Evolutionary conservation across 139 green algal genomes (phyloP), one percentile per base, ranked within the genome.

Genomic region (Chlorella sp.): DNA sequence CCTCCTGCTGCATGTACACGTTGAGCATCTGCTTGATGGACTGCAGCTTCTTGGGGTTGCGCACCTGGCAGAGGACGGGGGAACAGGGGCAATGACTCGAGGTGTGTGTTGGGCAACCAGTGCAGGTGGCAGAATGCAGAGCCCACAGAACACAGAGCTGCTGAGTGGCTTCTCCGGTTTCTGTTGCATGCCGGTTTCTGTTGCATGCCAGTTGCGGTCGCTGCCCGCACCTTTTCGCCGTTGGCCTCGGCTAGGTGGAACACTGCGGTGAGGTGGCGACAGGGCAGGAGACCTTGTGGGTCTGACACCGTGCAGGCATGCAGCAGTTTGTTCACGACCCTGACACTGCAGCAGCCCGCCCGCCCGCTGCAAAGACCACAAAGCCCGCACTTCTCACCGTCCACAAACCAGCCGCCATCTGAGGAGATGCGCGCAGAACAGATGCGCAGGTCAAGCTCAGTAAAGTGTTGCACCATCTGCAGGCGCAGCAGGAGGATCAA

Each of bases 341-440:
- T n/a, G n/a, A n/a, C n/a, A n/a, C n/a, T n/a, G n/a, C n/a, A n/a
- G n/a, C n/a, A n/a, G n/a, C n/a, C n/a, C n/a, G n/a, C n/a, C n/a
- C n/a, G n/a, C n/a, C n/a, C n/a, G n/a, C n/a, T 7, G 8, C 46
- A 54, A 7, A 7, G 13, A 60, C 51, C 22, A 16, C 51, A 60
- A 8, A 11, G 16, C 51, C 51, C 24, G 70, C 17, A 34, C 51
- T 20, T n/a, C 92, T 70, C 84, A 97, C 93, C 96, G 84, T 99
- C 97, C 5, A 99, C 93, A 84, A 99, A 99, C 97, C 97, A 99
- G 34, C 95, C 96, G 19, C 96, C 95, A 78, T 99, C 97, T 3
- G 89, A 96, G 6, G 92, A 96, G 46, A 99, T 98, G 26, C 94
- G 89, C 0, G 96, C 95, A 19, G 89, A 91, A 36, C 86, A 90